phyloP scores from a whole-genome alignment of 1,284 basidiomycete genomes.

The Moesziomyces sp. region DNA sequence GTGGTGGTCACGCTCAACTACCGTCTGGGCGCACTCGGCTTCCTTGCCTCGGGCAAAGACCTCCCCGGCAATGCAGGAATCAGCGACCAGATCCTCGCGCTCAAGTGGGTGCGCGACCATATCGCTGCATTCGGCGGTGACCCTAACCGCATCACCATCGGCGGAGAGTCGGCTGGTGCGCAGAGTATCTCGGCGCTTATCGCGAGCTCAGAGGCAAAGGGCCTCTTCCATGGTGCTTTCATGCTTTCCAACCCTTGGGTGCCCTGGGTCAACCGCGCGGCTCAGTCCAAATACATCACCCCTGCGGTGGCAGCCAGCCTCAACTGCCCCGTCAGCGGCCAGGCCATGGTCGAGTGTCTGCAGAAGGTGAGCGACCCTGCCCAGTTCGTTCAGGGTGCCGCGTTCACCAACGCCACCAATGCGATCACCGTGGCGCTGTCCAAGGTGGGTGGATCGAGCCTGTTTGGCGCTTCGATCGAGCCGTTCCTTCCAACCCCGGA shows the following conservation, averaged over 20 bases:
- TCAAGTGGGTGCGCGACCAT: constrained; percentile 73
- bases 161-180: constrained; percentile 87
- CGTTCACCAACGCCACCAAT: constrained; percentile 21
- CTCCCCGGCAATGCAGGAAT: constrained; percentile 56
- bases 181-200: constrained; percentile 33
- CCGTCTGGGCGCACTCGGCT: constrained; percentile 66
- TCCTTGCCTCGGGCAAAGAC: constrained; percentile 35
- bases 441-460: constrained; percentile 5
- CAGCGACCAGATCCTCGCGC: constrained; percentile 59
- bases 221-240: constrained; percentile 29
- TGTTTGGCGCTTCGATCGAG: constrained; percentile 16
- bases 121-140: constrained; percentile 77
- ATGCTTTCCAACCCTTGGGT: constrained; percentile 45
- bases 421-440: constrained; percentile 18
- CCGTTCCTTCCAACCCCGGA: constrained; percentile 44
- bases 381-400: constrained; percentile 21
- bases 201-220: constrained; percentile 17
- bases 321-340: constrained; percentile 13
- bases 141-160: constrained; percentile 77
- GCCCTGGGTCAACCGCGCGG: constrained; percentile 28
- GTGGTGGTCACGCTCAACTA: constrained; percentile 75
- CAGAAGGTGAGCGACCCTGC: constrained; percentile 25
- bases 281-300: constrained; percentile 22
- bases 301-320: constrained; percentile 26
- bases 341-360: constrained; percentile 38